Base-by-base conservation (phyloP, 176 grass and related monocot species). In the Triticum urartu region DNA sequence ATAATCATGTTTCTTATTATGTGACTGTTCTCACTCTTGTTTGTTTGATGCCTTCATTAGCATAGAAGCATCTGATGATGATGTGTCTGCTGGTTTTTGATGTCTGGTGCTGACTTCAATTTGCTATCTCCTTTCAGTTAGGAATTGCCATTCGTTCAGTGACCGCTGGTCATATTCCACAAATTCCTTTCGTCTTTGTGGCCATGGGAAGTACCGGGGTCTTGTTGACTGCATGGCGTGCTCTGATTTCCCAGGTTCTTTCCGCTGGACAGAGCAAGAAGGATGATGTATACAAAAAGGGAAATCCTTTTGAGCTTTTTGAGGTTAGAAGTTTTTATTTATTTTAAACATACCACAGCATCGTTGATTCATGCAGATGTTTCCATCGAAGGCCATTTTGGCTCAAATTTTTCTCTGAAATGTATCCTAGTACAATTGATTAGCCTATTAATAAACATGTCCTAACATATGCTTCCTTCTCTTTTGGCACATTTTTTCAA, bases 261-360 rank as follows among this genome's bases (percentile, higher is more conserved):
- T 86, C 92, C 6, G 59, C 28, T 68, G 83, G 83, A 42, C 75
- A 91, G 83, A 85, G 83, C 79, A 83, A 95, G 58, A 60, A 88
- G 75, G 85, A 92, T 90, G 92, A 96, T 86, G 90, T 95, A 42
- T 98, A 94, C 67, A 91, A 47, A 83, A 88, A 78, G 48, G 92
- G 94, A 59, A 98, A 89, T 42, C 88, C 97, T 48, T 98, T 98
- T 38, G 95, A 98, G 60, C 97, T 99, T 72, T 94, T 99, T 83
- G 95, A 95, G 91, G 93, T 98, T 64, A 90, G 85, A 54, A 67
- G 28, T 24, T 26, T 26, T 26, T 26, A 26, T 26, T 26, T 26
- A 26, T 26, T 26, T 26, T 26, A 26, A 26, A 26, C 26, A 26
- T 26, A 26, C 45, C 34, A 42, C 25, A 81, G 10, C 25, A 54